These are phyloP conservation scores for Ceratocystiopsis brevicomis DNA, from an alignment of 2,329 filamentous ascomycete species.

Conservation along the genomic window DNA sequence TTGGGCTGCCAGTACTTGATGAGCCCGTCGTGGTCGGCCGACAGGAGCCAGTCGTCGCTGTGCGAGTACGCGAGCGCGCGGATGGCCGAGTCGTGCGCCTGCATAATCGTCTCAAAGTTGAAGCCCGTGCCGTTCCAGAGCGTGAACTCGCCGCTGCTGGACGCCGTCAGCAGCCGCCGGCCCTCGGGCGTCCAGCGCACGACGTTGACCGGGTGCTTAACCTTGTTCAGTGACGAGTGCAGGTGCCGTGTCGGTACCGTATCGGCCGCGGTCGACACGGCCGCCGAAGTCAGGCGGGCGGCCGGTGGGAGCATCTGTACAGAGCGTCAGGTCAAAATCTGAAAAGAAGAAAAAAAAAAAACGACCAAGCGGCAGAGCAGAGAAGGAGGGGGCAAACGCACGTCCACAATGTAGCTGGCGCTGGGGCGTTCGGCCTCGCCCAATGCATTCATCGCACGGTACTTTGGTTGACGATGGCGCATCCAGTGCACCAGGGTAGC, in stretches of 20 bases:
- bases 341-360: background rate
- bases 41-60: slow-evolving; percentile 91
- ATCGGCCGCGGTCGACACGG: slow-evolving; percentile 53
- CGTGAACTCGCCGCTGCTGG: slow-evolving; percentile 93
- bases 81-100: slow-evolving; percentile 81
- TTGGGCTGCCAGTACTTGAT: slow-evolving; percentile 99
- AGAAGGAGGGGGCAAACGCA: slow-evolving; percentile 26
- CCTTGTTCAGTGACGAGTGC: slow-evolving; percentile 96
- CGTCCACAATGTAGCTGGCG: slow-evolving; percentile 76
- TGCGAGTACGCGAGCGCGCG: slow-evolving; percentile 75
- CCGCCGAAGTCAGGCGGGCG: slow-evolving; percentile 28
- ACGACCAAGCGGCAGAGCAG: background rate
- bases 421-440: slow-evolving; percentile 73
- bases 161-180: slow-evolving; percentile 74
- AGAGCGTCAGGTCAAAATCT: too few relatives aligned
- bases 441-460: slow-evolving; percentile 43
- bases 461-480: slow-evolving; percentile 59
- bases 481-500: slow-evolving; percentile 84
- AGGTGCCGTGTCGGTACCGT: slow-evolving; percentile 87
- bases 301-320: slow-evolving; percentile 71
- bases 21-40: slow-evolving; percentile 82
- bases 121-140: slow-evolving; percentile 98
- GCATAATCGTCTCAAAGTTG: slow-evolving; percentile 99
- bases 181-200: slow-evolving; percentile 97
- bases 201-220: slow-evolving; percentile 92